Percentiles rank a stretch among this genome's conserved stretches.
These are phyloP conservation scores for Teratosphaeria nubilosa DNA, from an alignment of 2,329 filamentous ascomycete species.

Conservation along the genomic window DNA sequence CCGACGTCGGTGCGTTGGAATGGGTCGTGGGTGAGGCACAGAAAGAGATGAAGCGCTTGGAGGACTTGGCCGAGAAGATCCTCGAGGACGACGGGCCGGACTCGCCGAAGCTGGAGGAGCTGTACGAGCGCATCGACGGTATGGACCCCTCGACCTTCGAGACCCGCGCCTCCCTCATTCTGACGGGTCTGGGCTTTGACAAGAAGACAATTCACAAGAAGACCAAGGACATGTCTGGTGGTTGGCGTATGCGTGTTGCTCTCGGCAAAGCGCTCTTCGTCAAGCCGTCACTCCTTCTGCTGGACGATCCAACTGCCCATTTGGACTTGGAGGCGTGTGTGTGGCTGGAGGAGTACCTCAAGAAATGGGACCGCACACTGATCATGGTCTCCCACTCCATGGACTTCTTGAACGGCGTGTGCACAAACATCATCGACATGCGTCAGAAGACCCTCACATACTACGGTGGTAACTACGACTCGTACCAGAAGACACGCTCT, in stretches of 20 bases:
- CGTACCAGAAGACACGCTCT: constrained; percentile 80
- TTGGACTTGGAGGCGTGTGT: constrained; percentile 98
- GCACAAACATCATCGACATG: constrained; percentile 98
- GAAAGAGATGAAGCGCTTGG: constrained; percentile 81
- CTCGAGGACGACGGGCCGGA: constrained; percentile 90
- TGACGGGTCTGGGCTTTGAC: constrained; percentile 99
- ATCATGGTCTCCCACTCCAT: constrained; percentile 94
- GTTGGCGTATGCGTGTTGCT: constrained; percentile 99
- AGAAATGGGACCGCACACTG: constrained; percentile 98
- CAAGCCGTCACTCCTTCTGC: constrained; percentile 87
- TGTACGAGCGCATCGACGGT: constrained; percentile 98
- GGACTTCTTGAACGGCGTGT: constrained; percentile 99
- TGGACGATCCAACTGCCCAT: constrained; percentile 97
- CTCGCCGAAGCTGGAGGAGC: constrained; percentile 76
- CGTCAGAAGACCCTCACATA: constrained; percentile 77
- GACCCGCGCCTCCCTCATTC: constrained; percentile 87
- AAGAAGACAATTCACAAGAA: constrained; percentile 97
- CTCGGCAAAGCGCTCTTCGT: constrained; percentile 97
- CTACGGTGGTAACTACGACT: constrained; percentile 99
- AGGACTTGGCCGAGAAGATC: constrained; percentile 78
- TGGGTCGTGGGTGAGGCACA: constrained; percentile 96
- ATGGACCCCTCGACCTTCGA: constrained; percentile 98
- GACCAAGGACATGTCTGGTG: constrained; percentile 99
- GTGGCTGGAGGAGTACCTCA: constrained; percentile 98
- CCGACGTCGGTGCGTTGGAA: constrained; percentile 81